These are phyloP conservation scores for Triangularia verruculosa DNA, from an alignment of 2,329 filamentous ascomycete species.

Conservation along the genomic window DNA sequence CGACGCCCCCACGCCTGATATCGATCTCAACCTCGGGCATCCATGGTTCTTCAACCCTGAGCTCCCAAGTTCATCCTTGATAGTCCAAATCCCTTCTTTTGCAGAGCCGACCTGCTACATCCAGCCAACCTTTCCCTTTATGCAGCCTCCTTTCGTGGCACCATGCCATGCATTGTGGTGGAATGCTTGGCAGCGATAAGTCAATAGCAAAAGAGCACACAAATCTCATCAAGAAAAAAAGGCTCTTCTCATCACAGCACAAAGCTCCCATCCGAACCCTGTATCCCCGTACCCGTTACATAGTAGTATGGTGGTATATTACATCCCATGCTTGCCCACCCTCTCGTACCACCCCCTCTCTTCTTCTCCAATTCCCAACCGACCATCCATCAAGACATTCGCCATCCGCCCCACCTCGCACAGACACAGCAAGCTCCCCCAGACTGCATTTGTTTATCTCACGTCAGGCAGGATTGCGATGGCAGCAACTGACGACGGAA, in stretches of 20 bases:
- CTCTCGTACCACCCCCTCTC: not conserved
- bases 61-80: not conserved
- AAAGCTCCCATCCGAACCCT: constrained; percentile 10
- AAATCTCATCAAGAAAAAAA: not conserved
- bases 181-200: not conserved
- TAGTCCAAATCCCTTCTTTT: not conserved
- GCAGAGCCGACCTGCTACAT: not conserved
- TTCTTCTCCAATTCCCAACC: not conserved
- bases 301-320: not conserved
- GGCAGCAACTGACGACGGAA: not conserved
- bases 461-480: constrained; percentile 2
- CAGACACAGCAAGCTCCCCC: not conserved
- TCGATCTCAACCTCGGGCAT: not conserved
- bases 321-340: not conserved
- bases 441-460: not conserved
- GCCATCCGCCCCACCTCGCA: not conserved
- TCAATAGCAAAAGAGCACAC: not conserved
- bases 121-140: not conserved
- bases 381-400: not conserved
- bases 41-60: too few species aligned
- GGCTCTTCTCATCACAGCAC: not conserved
- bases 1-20: not conserved
- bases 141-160: not conserved
- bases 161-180: not conserved
- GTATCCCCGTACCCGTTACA: constrained; percentile 4